phyloP scores from a whole-genome alignment of 441 rosid species.

The Adansonia madagascariensis region DNA sequence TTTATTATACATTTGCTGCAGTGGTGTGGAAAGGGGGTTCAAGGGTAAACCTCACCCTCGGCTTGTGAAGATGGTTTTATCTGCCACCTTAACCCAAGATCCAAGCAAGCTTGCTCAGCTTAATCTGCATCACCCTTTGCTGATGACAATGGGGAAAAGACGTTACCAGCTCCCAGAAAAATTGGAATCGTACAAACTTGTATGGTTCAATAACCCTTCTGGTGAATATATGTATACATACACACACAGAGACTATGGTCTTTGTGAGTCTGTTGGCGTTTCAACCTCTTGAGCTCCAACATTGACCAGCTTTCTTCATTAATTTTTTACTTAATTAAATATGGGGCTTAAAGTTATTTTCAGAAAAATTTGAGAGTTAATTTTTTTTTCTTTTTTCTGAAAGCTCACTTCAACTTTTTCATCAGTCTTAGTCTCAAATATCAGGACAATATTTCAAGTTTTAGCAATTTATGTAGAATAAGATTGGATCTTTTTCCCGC shows the following conservation, averaged over 20 bases:
- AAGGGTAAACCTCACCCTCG: conserved; percentile 79
- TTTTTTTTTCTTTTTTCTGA: not conserved
- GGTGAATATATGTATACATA: not conserved
- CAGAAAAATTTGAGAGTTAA: not conserved
- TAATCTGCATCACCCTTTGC: conserved; percentile 87
- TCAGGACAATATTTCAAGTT: not conserved
- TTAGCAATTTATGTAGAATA: conserved; percentile 6
- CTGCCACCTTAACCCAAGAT: conserved; percentile 94
- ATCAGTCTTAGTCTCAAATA: conserved; percentile 9
- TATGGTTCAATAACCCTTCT: conserved; percentile 37
- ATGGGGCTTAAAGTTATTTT: conserved; percentile 12
- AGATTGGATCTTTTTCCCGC: not conserved
- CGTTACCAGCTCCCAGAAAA: conserved; percentile 83
- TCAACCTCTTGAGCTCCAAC: conserved; percentile 15
- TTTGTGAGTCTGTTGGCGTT: conserved; percentile 5
- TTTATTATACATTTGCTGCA: conserved; percentile 37
- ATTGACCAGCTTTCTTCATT: not conserved
- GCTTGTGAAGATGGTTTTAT: conserved; percentile 83
- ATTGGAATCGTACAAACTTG: conserved; percentile 81
- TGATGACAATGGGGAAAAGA: conserved; percentile 73
- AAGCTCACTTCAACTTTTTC: conserved; percentile 9
- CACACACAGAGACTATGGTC: not conserved
- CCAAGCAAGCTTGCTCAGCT: conserved; percentile 97
- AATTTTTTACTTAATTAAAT: not conserved
- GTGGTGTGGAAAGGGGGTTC: conserved; percentile 87